Base-by-base conservation (phyloP, 2,329 filamentous ascomycete species). In the Colletotrichum echinochloae region DNA sequence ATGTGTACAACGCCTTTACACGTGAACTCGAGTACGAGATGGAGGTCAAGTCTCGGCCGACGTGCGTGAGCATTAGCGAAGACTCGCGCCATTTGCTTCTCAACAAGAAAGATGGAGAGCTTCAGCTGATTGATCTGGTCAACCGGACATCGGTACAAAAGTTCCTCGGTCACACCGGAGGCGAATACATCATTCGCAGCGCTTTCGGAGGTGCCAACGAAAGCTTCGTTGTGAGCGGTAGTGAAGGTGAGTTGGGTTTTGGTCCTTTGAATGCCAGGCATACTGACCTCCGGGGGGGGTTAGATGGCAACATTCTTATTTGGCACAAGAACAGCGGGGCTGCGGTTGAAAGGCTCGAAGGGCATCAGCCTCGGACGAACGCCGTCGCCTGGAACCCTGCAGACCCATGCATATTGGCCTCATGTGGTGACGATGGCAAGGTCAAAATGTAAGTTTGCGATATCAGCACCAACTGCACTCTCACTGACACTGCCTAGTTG, bases 191-290 rank as follows among this genome's bases (percentile, higher is more conserved):
- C 65, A 97, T 99, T 70, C 88, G 95, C 60, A 93, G 91, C 76
- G 84, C 87, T 0, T 96, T 98, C 81, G 96, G 96, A 23, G 96
- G 96, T 39, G 95, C 95, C 1, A 91, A 93, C 69, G 94, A 98
- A 82, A 95, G 92, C 78, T 98, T 98, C 79, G 92, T 98, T 12
- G 86, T 97, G 35, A 95, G 93, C 76, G 96, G 96, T 14, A 97
- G 94, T 76, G 94, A 98, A 87, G 92, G 94, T 94, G 83, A 76
- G 84, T 75, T 41, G 7, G 5, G 5, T n/a, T 8, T 8, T n/a
- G 14, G 23, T 16, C 28, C 16, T 33, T 72, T 54, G 18, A 3
- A 16, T 28, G 18, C 1, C 20, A 37, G n/a, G 11, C 23, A 26
- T 37, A n/a, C 56, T 70, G 52, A 63, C 39, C 33, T 30, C 7